phyloP scores from a whole-genome alignment of 495 filamentous ascomycete species.

The Sordaria brevicollis region DNA sequence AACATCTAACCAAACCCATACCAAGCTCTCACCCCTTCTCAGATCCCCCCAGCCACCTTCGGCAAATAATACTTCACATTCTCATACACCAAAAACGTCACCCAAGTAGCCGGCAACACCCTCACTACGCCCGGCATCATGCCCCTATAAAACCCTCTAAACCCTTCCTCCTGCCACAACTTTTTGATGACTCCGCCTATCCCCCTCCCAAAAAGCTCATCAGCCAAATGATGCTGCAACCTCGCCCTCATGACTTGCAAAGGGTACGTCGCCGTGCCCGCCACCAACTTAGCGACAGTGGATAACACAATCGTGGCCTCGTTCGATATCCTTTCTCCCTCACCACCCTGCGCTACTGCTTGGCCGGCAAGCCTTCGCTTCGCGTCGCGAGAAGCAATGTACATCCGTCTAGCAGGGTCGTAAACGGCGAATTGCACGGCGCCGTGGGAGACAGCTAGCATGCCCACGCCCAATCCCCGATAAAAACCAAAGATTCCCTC shows the following conservation, averaged over 20 bases:
- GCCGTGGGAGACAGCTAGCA: conserved; percentile 89
- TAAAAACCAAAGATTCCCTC: conserved; percentile 78
- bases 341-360: background rate
- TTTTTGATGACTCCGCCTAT: conserved; percentile 58
- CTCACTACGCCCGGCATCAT: conserved; percentile 78
- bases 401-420: conserved; percentile 64
- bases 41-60: conserved; percentile 13
- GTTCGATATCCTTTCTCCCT: conserved; percentile 46
- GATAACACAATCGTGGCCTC: conserved; percentile 68
- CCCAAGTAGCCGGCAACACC: conserved; percentile 89
- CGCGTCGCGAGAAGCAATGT: conserved; percentile 28
- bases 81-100: conserved; percentile 97
- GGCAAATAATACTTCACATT: conserved; percentile 69
- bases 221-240: conserved; percentile 79
- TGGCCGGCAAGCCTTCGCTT: background rate
- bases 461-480: conserved; percentile 67
- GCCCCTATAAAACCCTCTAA: conserved; percentile 85
- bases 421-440: conserved; percentile 96
- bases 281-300: conserved; percentile 75
- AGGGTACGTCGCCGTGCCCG: conserved; percentile 80
- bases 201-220: conserved; percentile 54
- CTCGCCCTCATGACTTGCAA: conserved; percentile 84
- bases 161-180: conserved; percentile 70
- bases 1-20: too few species aligned
- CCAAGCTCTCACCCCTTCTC: background rate